Evolutionary conservation across 768 basidiomycete species (phyloP), one percentile per base, ranked within the genome.

Genomic region (Filobasidium wieringae): DNA sequence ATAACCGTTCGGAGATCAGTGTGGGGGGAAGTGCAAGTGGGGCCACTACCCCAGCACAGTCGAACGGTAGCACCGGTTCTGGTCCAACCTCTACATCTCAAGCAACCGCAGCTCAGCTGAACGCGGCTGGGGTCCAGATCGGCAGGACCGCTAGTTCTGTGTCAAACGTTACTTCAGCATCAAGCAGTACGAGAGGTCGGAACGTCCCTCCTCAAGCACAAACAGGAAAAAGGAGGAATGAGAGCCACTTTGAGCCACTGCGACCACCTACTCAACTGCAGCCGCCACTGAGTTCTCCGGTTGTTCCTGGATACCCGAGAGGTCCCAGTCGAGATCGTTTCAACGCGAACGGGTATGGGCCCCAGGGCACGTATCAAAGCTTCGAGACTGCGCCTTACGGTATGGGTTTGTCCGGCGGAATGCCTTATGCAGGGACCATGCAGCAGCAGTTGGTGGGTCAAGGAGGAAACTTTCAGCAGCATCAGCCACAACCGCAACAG

Each of bases 171-270:
- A n/a, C n/a, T n/a, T n/a, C n/a, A n/a, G n/a, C n/a, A n/a, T n/a
- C n/a, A n/a, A n/a, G n/a, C n/a, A n/a, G n/a, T n/a, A n/a, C n/a
- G n/a, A n/a, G n/a, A n/a, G n/a, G n/a, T n/a, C n/a, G n/a, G n/a
- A n/a, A n/a, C n/a, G n/a, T n/a, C n/a, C n/a, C n/a, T n/a, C n/a
- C n/a, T n/a, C n/a, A n/a, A n/a, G n/a, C n/a, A n/a, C n/a, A n/a
- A n/a, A n/a, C n/a, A n/a, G n/a, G n/a, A n/a, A 57, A 57, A 26
- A 33, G 56, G 19, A 33, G 49, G 31, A 49, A 49, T 26, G 56
- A 57, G 41, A 51, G 47, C 1, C 49, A 47, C 8, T 57, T 57
- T 19, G 56, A 57, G 47, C 56, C 56, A 31, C 49, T 57, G 2
- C 56, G 56, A 15, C 56, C 56, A n/a, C 56, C 56, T 24, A n/a